phyloP scores from a whole-genome alignment of 2,329 filamentous ascomycete species.

The Alternaria alternata region DNA sequence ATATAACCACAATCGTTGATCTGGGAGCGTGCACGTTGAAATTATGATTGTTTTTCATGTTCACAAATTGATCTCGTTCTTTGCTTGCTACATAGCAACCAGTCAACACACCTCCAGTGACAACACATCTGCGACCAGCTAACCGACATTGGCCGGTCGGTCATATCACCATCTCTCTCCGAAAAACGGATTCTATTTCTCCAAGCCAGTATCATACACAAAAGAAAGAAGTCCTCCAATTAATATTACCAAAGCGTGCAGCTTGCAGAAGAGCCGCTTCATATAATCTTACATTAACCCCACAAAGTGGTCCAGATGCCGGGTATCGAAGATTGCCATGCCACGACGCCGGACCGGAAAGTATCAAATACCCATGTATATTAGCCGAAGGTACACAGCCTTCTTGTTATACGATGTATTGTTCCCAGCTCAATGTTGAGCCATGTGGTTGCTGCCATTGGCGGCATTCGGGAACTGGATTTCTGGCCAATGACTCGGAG shows the following conservation, averaged over 20 bases:
- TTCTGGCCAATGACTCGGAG: constrained; percentile 41
- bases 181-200: background rate
- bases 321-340: constrained; percentile 12
- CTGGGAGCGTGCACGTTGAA: background rate
- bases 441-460: constrained; percentile 29
- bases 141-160: background rate
- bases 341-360: constrained; percentile 12
- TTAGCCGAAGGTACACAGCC: constrained; percentile 8
- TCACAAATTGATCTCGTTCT: background rate
- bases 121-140: background rate
- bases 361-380: constrained; percentile 3
- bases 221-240: background rate
- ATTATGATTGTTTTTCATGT: background rate
- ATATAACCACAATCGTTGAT: background rate
- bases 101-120: background rate
- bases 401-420: background rate
- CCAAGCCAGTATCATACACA: constrained; percentile 29
- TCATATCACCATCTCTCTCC: background rate
- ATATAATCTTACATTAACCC: constrained; percentile 17
- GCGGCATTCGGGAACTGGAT: constrained; percentile 35
- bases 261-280: constrained; percentile 9
- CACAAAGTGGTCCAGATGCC: constrained; percentile 8
- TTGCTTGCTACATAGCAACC: background rate
- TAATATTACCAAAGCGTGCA: constrained; percentile 3
- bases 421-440: constrained; percentile 23